Base-by-base conservation (phyloP, 192 early-diverging fungal species). In the Backusella australiensis region DNA sequence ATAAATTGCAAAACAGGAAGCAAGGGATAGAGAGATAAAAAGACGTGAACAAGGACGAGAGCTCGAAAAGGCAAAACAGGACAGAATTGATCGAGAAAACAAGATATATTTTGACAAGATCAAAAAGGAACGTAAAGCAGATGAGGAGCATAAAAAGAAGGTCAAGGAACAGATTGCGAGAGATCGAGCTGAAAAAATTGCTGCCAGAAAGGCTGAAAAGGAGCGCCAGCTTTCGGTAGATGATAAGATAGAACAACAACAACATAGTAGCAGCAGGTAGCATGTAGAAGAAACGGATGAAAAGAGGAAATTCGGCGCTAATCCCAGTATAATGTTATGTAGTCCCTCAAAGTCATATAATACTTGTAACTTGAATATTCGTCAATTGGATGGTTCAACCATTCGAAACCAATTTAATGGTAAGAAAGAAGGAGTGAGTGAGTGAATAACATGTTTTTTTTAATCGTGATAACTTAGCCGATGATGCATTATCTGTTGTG, bases 131-230 rank as follows among this genome's bases (percentile, higher is more conserved):
- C 75, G 71, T 15, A 34, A 56, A 35, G 71, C 56, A 36, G 81
- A 82, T 5, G 75, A 78, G 34, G 77, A 72, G 12, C 75, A 78
- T 46, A 34, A 75, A 39, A 70, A 74, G 21, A 53, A 78, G 63
- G 67, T 82, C 11, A 34, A 39, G 17, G 81, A 75, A 42, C 76
- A 82, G 49, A 82, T 82, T 76, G 81, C 77, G 17, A 53, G 49
- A 32, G 81, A 82, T 36, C 59, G 74, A 29, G 72, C 52, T 3
- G 81, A 78, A 19, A 69, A 77, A 23, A 70, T 56, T 52, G 72
- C 72, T 23, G 6, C 35, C 19, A 75, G 49, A 36, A 39, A 49
- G 17, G 39, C 44, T 44, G 70, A 39, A 26, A 46, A 34, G 38
- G 44, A 46, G 15, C 39, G 38, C 5, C 42, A 39, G 26, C 26